A percentile compares a stretch with the other conserved stretches of the same genome.
phyloP scores from a whole-genome alignment of 768 basidiomycete species.

The Cystobasidium ongulense region DNA sequence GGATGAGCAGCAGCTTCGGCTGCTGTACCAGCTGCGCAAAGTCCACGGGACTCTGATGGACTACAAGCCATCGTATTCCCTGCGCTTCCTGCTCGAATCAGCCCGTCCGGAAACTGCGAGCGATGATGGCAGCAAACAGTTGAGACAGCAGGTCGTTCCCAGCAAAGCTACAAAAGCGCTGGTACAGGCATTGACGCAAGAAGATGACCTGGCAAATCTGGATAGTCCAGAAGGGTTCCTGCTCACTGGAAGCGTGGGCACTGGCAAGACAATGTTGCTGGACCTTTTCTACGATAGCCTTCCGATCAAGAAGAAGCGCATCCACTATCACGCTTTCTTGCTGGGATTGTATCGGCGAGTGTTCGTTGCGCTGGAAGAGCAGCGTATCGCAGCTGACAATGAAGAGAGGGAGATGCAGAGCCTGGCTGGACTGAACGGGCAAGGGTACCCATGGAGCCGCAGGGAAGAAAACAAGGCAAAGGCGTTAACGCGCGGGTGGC shows the following conservation, averaged over 20 bases:
- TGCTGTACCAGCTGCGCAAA: conserved; percentile 21
- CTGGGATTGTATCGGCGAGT: conserved; percentile 52
- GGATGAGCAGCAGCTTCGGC: conserved; percentile 19
- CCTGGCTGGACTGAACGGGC: conserved; percentile 7
- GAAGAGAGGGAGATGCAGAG: conserved; percentile 38
- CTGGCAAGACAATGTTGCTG: conserved; percentile 49
- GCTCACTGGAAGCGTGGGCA: conserved; percentile 30
- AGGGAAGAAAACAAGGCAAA: conserved; percentile 41
- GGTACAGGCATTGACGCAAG: conserved; percentile 21
- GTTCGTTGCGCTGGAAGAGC: conserved; percentile 42
- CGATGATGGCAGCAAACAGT: not conserved
- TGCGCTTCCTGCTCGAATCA: conserved; percentile 23
- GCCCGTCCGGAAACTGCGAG: not conserved
- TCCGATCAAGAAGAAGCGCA: conserved; percentile 53
- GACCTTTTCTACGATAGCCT: conserved; percentile 56
- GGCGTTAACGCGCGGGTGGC: conserved; percentile 46
- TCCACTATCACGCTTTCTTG: conserved; percentile 56
- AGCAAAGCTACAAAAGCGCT: not conserved
- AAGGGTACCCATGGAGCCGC: conserved; percentile 40
- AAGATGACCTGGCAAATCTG: conserved; percentile 24
- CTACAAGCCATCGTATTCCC: conserved; percentile 4
- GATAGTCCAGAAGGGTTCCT: conserved; percentile 42
- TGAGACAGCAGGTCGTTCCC: conserved; percentile 3
- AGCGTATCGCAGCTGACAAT: conserved; percentile 40
- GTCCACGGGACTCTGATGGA: conserved; percentile 12